Conservation (phyloP, 441 rosid genomes). For the Pelargonium citronellum region DNA sequence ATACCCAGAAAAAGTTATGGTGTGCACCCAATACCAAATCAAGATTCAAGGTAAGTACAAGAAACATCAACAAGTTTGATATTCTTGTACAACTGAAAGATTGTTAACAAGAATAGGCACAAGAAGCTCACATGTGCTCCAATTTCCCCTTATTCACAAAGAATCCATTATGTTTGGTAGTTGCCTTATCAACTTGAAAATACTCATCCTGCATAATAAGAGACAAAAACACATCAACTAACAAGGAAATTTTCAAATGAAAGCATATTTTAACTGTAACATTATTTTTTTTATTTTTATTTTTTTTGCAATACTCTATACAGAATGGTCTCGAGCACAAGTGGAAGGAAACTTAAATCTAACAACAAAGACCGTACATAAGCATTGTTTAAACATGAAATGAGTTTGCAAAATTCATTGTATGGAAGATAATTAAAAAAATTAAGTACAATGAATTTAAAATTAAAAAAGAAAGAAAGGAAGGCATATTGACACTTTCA, state of each 20-base stretch:
- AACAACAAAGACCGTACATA: not conserved
- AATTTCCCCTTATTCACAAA: constrained; percentile 25
- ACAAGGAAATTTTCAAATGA: not conserved
- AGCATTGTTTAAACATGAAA: not conserved
- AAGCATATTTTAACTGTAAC: not conserved
- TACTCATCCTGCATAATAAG: constrained; percentile 26
- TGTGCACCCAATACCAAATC: constrained; percentile 4
- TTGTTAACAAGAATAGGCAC: not conserved
- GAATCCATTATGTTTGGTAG: constrained; percentile 20
- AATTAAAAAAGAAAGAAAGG: not conserved
- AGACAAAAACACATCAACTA: not conserved
- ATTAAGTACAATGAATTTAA: not conserved
- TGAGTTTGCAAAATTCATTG: not conserved
- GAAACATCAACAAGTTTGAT: constrained; percentile 9
- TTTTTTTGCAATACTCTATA: not conserved
- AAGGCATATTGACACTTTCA: not conserved
- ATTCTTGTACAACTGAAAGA: not conserved
- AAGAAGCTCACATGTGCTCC: constrained; percentile 28
- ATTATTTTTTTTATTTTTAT: too few species aligned
- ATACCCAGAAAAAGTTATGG: not conserved
- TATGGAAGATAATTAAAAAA: not conserved
- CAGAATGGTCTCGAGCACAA: not conserved
- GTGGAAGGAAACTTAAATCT: not conserved
- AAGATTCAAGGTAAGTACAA: constrained; percentile 11
- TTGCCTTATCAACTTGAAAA: constrained; percentile 28